Percentiles rank a stretch among this genome's conserved stretches.
Evolutionary conservation across 2,329 filamentous ascomycete genomes (phyloP).

Genomic region (Colletotrichum shisoi): DNA sequence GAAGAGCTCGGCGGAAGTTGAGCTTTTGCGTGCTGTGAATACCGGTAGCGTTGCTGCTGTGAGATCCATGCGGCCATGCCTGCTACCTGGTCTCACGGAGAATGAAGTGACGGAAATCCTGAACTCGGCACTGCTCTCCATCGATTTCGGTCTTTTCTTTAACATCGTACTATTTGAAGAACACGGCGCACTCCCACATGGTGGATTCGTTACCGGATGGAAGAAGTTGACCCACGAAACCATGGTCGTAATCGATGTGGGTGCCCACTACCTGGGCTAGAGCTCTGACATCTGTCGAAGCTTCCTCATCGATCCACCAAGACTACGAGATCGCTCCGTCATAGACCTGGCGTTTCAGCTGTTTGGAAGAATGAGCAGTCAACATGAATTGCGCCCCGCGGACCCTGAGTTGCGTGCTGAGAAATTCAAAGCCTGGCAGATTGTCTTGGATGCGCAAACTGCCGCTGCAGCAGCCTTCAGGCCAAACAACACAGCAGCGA

Average conservation of each 20-base stretch:
- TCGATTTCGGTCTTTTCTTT: slow-evolving; percentile 67
- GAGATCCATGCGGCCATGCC: slow-evolving; percentile 62
- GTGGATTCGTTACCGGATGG: slow-evolving; percentile 60
- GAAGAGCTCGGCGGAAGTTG: slow-evolving; percentile 64
- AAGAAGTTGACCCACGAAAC: slow-evolving; percentile 62
- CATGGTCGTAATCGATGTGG: slow-evolving; percentile 70
- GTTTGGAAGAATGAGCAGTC: not conserved
- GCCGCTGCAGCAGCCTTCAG: slow-evolving; percentile 61
- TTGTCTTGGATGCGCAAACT: slow-evolving; percentile 69
- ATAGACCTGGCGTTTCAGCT: not conserved
- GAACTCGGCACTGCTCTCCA: slow-evolving; percentile 61
- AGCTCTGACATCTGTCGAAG: slow-evolving; percentile 70
- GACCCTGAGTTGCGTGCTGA: slow-evolving; percentile 50
- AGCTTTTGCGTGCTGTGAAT: slow-evolving; percentile 67
- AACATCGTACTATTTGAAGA: slow-evolving; percentile 70
- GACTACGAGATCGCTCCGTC: not conserved
- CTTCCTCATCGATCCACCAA: slow-evolving; percentile 60
- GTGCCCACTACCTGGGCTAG: slow-evolving; percentile 68
- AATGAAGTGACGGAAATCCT: slow-evolving; percentile 64
- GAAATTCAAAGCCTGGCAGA: slow-evolving; percentile 66
- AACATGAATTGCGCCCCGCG: not conserved
- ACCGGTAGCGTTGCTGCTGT: slow-evolving; percentile 70
- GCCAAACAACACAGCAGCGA: slow-evolving; percentile 63
- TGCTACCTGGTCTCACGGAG: slow-evolving; percentile 65
- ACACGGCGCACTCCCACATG: slow-evolving; percentile 62